A percentile compares a stretch with the other conserved stretches of the same genome.
These are phyloP conservation scores for Trichoderma gracile DNA, from an alignment of 2,329 filamentous ascomycete genomes.

Conservation along the genomic window DNA sequence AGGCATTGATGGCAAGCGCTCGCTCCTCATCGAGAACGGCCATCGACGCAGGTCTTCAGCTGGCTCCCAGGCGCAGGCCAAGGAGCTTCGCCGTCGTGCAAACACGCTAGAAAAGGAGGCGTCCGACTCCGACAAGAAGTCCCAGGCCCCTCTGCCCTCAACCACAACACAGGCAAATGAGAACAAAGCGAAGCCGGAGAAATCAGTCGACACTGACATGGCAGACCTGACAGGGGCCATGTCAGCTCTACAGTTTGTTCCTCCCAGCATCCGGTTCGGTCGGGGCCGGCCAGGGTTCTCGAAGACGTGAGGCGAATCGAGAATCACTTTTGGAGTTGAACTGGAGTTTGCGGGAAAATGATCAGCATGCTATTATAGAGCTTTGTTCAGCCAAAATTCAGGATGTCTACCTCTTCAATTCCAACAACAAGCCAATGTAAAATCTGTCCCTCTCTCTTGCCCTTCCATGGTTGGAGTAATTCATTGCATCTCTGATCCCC, in stretches of 20 bases:
- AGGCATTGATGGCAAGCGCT: slow-evolving; percentile 83
- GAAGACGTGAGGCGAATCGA: slow-evolving; percentile 44
- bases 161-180: slow-evolving; percentile 5
- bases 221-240: slow-evolving; percentile 66
- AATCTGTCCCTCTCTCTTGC: background rate
- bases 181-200: slow-evolving; percentile 27
- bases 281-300: slow-evolving; percentile 57
- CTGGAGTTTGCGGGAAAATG: slow-evolving; percentile 31
- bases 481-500: slow-evolving; percentile 3
- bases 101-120: slow-evolving; percentile 37
- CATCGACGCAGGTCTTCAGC: slow-evolving; percentile 53
- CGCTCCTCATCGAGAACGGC: slow-evolving; percentile 67
- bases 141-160: slow-evolving; percentile 26
- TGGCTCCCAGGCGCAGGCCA: slow-evolving; percentile 38
- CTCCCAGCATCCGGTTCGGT: slow-evolving; percentile 66
- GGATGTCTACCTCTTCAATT: slow-evolving; percentile 40
- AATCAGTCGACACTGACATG: slow-evolving; percentile 54
- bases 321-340: slow-evolving; percentile 28
- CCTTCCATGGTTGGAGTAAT: background rate
- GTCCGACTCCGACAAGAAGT: slow-evolving; percentile 24
- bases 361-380: slow-evolving; percentile 40
- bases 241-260: slow-evolving; percentile 71
- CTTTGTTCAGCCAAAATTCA: slow-evolving; percentile 36
- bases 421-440: slow-evolving; percentile 3
- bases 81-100: slow-evolving; percentile 38